phyloP scores from a whole-genome alignment of 2,329 filamentous ascomycete genomes.

The Ceratocystis huliohia region DNA sequence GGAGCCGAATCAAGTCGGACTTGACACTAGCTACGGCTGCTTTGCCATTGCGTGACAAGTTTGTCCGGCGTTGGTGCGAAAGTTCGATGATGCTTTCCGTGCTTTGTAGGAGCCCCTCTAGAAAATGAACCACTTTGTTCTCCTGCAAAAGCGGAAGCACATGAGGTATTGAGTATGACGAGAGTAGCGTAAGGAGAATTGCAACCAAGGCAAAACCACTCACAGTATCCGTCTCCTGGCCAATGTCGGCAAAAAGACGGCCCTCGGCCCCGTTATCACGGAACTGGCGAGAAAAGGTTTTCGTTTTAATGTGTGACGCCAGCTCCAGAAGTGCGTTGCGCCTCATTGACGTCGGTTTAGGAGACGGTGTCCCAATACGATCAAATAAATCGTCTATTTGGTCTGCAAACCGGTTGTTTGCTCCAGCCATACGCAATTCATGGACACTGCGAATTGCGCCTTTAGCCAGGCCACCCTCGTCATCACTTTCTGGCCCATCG shows the following conservation, averaged over 20 bases:
- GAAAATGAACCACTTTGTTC: constrained; percentile 41
- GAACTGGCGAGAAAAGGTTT: constrained; percentile 56
- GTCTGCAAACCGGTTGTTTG: constrained; percentile 52
- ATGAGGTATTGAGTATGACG: constrained; percentile 47
- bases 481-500: constrained; percentile 29
- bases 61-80: constrained; percentile 52
- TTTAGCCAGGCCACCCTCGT: constrained; percentile 31
- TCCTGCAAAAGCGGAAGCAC: constrained; percentile 44
- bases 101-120: constrained; percentile 42
- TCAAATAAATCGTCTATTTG: constrained; percentile 52
- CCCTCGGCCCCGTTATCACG: constrained; percentile 60
- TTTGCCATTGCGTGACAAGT: constrained; percentile 55
- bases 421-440: constrained; percentile 52
- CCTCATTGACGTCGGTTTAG: constrained; percentile 38
- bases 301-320: constrained; percentile 46
- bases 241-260: constrained; percentile 51
- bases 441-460: constrained; percentile 50
- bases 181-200: constrained; percentile 49
- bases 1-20: constrained; percentile 37
- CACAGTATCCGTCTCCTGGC: constrained; percentile 46
- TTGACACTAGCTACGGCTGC: constrained; percentile 44
- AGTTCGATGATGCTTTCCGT: constrained; percentile 46
- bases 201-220: constrained; percentile 52
- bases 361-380: constrained; percentile 41
- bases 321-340: constrained; percentile 49